phyloP scores from a whole-genome alignment of 2,329 filamentous ascomycete genomes.

The Pseudogymnoascus sp. region DNA sequence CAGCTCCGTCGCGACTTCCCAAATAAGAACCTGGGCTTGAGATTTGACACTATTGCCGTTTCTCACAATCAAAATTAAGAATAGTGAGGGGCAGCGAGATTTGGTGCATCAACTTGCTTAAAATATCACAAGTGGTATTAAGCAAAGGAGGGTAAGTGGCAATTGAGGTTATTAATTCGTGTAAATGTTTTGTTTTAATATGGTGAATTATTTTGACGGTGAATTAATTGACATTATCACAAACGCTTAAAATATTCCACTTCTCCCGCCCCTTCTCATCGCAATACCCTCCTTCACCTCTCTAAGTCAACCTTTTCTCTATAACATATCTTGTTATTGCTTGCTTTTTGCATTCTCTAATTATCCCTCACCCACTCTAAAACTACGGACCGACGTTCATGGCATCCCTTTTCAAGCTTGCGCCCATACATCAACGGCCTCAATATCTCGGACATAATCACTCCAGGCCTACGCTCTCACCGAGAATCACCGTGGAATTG shows the following conservation, averaged over 20 bases:
- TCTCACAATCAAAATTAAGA: no score
- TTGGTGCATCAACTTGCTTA: neutral
- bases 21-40: no score
- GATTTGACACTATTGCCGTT: no score
- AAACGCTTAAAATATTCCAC: neutral
- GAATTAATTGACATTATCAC: neutral
- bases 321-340: neutral
- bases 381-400: no score
- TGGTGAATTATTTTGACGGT: neutral
- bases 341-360: neutral
- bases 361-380: neutral
- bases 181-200: neutral
- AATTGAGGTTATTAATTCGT: neutral
- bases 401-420: no score
- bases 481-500: slow-evolving; percentile 63
- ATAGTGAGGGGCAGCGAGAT: neutral
- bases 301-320: neutral
- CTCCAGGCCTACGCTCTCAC: no score
- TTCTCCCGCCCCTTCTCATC: neutral
- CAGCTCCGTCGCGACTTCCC: no score
- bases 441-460: no score
- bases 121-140: neutral
- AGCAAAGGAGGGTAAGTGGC: neutral
- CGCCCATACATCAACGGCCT: no score
- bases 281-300: neutral